Evolutionary conservation across 2,329 filamentous ascomycete species (phyloP), one percentile per base, ranked within the genome.

Genomic region (Pyrenophora seminiperda): DNA sequence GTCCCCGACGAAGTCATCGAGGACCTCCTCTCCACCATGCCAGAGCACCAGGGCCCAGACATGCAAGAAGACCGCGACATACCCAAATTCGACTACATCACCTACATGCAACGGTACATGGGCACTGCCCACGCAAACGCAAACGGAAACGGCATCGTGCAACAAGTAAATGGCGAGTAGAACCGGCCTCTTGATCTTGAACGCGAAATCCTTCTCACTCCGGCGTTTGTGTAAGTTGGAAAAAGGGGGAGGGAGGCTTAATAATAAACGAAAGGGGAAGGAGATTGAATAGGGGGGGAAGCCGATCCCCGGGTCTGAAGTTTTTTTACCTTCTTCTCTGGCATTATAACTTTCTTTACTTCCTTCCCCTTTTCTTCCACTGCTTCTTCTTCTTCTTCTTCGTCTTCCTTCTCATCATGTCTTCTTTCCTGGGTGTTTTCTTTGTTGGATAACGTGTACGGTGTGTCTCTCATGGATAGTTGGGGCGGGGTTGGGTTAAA

Each of bases 1-100:
- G 95, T 99, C 30, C 94, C 94, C 0, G 94, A 99, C 69, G 93
- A 97, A 69, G 89, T 99, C 58, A 97, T 99, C 67, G 92, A 97
- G 56, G 90, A 96, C 73, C 81, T 99, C 39, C 81, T 94, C 43
- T 83, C 89, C 66, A 90, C 90, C 42, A 96, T 99, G 82, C 94
- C 94, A 0, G 70, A 78, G 43, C 92, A 97, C 72, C 83, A 81
- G 41, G 94, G 93, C 0, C 91, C 91, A 2, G 92, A 97, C 73
- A 82, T 93, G 74, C 85, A 90, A 48, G 86, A 91, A 67, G 94
- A 97, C 72, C 81, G 91, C 46, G 87, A 92, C 42, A 76, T 90
- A 68, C 84, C 89, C 30, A 95, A 97, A 75, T 99, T 87, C 73
- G 94, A 99, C 75, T 99, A 99, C 77, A 91, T 97, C 59, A 87